Base-by-base conservation (phyloP, 352 stramenopile genomes). In the Pilasporangium apinafurcum region DNA sequence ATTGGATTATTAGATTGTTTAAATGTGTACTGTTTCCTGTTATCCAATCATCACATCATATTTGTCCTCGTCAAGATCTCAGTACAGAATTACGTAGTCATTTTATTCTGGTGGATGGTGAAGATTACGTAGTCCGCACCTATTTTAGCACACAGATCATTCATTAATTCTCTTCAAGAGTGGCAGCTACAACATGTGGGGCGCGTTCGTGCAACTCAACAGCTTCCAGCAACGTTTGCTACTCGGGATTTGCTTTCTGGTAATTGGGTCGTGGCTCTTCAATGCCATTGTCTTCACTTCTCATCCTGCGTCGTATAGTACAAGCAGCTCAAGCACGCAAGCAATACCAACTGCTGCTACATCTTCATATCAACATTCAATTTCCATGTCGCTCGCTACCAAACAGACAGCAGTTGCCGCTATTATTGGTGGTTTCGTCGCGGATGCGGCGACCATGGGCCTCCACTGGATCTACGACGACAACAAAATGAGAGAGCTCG, bases 391-490 rank as follows among this genome's bases (percentile, higher is more conserved):
- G n/a, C 59, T 61, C 41, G 47, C 41, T 36, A 28, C 46, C 29
- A 67, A 80, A 44, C 64, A 73, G 31, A 66, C 67, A 48, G 73
- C 73, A 1, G 36, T 76, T 21, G 53, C 62, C 27, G 74, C 68
- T 9, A 62, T 82, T 27, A 30, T 73, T 14, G 68, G 63, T 4
- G 63, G 62, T 43, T 78, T 86, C 35, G 71, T 86, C 40, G 63
- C 65, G 9, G 74, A 86, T 37, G 74, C 74, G 25, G 74, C 74
- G 24, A 78, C 65, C 20, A 83, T 86, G 74, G 68, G 68, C 1
- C 66, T 86, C 25, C 74, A 86, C 59, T 86, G 74, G 74, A 83
- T 86, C 68, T 86, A 86, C 56, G 70, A 86, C 53, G 51, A 72
- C 44, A 52, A 35, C 13, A 62, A 75, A 30, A 39, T 79, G 26